Evolutionary conservation across 495 filamentous ascomycete species (phyloP).

Genomic region (Neurospora sp.): DNA sequence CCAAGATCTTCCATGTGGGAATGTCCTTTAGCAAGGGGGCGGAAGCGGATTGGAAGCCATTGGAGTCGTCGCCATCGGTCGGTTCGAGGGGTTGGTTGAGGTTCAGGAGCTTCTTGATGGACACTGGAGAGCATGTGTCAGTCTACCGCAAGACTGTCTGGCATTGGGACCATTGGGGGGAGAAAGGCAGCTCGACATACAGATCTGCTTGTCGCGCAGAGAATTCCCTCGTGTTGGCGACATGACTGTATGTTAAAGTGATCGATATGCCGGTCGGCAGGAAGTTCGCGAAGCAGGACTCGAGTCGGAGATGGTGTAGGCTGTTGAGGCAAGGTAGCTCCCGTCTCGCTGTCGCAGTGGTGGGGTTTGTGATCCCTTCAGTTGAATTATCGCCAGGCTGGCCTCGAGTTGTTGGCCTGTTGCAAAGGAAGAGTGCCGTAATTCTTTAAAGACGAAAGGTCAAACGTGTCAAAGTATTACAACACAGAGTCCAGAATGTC

Average conservation of each 20-base stretch:
- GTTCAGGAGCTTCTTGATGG: slow-evolving; percentile 92
- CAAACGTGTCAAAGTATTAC: background rate
- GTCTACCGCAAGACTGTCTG: background rate
- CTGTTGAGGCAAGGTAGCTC: background rate
- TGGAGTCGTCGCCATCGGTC: slow-evolving; percentile 46
- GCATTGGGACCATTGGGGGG: slow-evolving; percentile 14
- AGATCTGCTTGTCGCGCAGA: slow-evolving; percentile 91
- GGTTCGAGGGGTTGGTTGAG: slow-evolving; percentile 64
- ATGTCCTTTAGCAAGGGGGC: slow-evolving; percentile 84
- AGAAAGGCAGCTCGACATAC: slow-evolving; percentile 41
- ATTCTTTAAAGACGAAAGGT: background rate
- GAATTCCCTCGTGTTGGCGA: slow-evolving; percentile 53
- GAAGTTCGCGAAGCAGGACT: background rate
- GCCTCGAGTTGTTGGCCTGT: background rate
- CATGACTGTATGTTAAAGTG: background rate
- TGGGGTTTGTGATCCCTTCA: background rate
- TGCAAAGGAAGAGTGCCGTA: background rate
- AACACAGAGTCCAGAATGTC: background rate
- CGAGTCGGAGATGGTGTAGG: background rate
- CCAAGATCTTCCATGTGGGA: slow-evolving; percentile 46
- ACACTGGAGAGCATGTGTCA: slow-evolving; percentile 46
- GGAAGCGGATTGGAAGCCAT: slow-evolving; percentile 55
- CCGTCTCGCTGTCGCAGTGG: background rate
- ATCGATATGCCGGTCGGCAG: background rate
- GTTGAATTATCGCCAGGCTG: background rate